Conservation (phyloP, 2,329 filamentous ascomycete species). For the Diaporthe amygdali region DNA sequence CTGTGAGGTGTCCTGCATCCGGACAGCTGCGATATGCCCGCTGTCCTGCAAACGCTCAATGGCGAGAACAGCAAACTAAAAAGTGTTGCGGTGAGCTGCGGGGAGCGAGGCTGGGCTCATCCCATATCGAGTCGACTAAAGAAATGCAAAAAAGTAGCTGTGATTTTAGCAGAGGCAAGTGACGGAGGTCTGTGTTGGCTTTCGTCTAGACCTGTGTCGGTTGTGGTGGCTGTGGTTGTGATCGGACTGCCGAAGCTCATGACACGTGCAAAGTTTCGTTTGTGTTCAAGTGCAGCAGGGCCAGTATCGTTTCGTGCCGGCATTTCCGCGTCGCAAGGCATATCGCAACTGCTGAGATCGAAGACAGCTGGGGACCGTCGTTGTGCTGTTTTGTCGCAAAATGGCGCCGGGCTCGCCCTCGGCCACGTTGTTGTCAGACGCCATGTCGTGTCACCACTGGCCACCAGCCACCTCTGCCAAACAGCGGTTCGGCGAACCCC, state of each 20-base stretch:
- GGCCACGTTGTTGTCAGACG: slow-evolving; percentile 15
- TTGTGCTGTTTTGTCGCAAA: neutral
- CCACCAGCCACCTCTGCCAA: neutral
- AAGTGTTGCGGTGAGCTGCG: neutral
- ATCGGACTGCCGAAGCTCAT: slow-evolving; percentile 10
- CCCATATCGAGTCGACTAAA: neutral
- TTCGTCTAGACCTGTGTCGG: neutral
- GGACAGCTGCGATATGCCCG: neutral
- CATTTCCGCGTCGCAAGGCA: neutral
- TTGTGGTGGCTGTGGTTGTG: neutral
- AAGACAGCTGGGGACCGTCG: neutral
- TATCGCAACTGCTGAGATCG: neutral
- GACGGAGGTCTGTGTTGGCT: neutral
- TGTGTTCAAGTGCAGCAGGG: neutral
- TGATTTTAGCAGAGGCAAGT: too few species aligned
- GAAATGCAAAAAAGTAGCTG: neutral
- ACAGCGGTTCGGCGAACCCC: neutral
- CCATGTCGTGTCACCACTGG: slow-evolving; percentile 10
- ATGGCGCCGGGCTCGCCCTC: neutral
- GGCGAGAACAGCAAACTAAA: neutral
- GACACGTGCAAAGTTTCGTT: slow-evolving; percentile 12
- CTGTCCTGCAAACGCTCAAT: neutral
- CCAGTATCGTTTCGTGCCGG: neutral
- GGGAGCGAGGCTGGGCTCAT: neutral
- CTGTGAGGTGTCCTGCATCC: neutral